Evolutionary conservation across 2,329 filamentous ascomycete species (phyloP), one percentile per base, ranked within the genome.

Genomic region (Fusarium subtropicale): DNA sequence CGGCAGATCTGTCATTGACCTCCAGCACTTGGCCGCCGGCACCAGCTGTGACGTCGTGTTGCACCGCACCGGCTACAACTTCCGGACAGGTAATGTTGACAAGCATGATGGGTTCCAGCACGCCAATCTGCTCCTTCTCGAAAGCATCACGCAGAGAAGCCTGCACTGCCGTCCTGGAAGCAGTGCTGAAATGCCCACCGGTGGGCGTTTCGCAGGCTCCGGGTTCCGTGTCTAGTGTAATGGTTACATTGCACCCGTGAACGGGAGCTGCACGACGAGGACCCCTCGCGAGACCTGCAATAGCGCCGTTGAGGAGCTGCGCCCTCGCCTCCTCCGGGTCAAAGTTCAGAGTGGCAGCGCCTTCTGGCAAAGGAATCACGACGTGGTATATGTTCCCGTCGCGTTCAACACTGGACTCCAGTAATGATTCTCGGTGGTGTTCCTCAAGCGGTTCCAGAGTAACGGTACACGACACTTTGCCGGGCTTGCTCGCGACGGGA

Each of bases 51-150:
- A 97, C 88, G 75, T 96, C 91, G 71, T 97, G 93, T 34, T 97
- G 89, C 12, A 99, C 92, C 7, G 87, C 87, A 6, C 94, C 94
- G 2, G 97, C 90, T 9, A 88, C 90, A 8, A 86, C 85, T 79
- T 97, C 95, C 53, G 96, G 92, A 51, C 96, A 93, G 70, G 88
- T 90, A 75, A 99, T 97, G 54, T 91, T 89, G 7, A 92, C 93
- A 64, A 90, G 90, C 93, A 98, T 97, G 56, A 99, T 92, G 2
- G 96, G 96, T 76, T 99, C 96, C 81, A 98, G 91, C 39, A 99
- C 83, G 2, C 87, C 86, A 2, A 93, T 86, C 4, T 83, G 81
- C 4, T 82, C 76, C 30, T 81, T 79, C 12, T 85, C 81, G 57
- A 88, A 84, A 0, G 90, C 88, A 20, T 88, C 84, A 52, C 87